Evolutionary conservation across 2,329 filamentous ascomycete genomes (phyloP).

Genomic region (Fusarium acutatum): DNA sequence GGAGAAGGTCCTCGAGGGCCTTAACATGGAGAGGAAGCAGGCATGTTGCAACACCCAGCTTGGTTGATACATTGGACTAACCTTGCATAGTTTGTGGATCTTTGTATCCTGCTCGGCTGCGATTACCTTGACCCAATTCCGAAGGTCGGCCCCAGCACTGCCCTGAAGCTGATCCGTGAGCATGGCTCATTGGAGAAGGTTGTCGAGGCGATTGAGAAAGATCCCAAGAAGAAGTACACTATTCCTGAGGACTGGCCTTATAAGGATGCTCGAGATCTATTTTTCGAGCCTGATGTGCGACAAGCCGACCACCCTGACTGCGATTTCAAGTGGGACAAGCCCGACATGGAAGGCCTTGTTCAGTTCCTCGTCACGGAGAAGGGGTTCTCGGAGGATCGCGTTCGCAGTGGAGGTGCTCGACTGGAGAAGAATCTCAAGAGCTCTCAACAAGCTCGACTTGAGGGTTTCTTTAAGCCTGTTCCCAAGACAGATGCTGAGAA

Average conservation of each 20-base stretch:
- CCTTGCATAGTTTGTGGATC: slow-evolving; percentile 81
- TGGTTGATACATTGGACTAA: slow-evolving; percentile 4
- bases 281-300: slow-evolving; percentile 90
- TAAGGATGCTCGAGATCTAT: slow-evolving; percentile 88
- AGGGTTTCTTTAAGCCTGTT: slow-evolving; percentile 96
- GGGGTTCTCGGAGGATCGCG: slow-evolving; percentile 95
- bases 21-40: slow-evolving; percentile 88
- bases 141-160: slow-evolving; percentile 91
- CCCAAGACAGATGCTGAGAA: slow-evolving; percentile 90
- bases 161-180: slow-evolving; percentile 92
- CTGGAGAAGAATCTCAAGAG: slow-evolving; percentile 91
- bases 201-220: slow-evolving; percentile 79
- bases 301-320: slow-evolving; percentile 84
- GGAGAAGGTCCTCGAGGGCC: slow-evolving; percentile 83
- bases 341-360: slow-evolving; percentile 88
- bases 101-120: slow-evolving; percentile 96
- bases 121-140: slow-evolving; percentile 98
- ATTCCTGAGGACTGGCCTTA: slow-evolving; percentile 98
- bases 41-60: slow-evolving; percentile 53
- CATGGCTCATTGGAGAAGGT: slow-evolving; percentile 88
- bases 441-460: slow-evolving; percentile 87
- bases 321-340: slow-evolving; percentile 98
- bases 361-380: slow-evolving; percentile 93
- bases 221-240: slow-evolving; percentile 80
- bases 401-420: slow-evolving; percentile 78